Evolutionary conservation across 257 asterid genomes (phyloP).

Genomic region (Gynochthodes officinalis): DNA sequence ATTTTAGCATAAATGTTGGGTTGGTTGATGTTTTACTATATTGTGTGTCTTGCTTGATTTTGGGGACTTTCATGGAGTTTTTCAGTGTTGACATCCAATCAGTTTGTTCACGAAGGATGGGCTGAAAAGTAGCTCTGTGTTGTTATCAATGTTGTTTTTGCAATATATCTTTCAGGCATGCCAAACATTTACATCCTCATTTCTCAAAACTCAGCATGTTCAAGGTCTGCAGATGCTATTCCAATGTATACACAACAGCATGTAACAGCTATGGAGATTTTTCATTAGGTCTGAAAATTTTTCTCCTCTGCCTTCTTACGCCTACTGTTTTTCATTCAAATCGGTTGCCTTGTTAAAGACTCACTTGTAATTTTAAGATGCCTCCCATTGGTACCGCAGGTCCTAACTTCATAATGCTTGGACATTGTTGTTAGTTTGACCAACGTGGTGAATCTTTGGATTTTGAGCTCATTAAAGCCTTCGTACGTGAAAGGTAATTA

Average conservation of each 20-base stretch:
- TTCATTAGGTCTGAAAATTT: background rate
- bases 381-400: too few relatives aligned
- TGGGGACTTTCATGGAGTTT: background rate
- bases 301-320: background rate
- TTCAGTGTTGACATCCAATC: background rate
- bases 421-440: background rate
- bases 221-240: background rate
- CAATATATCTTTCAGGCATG: too few relatives aligned
- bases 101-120: slow-evolving; percentile 8
- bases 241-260: background rate
- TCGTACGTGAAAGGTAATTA: background rate
- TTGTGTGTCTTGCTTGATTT: background rate
- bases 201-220: background rate
- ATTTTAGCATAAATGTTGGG: background rate
- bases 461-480: background rate
- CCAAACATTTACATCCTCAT: background rate
- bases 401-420: background rate
- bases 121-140: background rate
- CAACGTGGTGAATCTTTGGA: background rate
- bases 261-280: background rate
- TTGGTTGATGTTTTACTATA: background rate
- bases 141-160: too few relatives aligned
- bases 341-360: too few relatives aligned
- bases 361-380: too few relatives aligned
- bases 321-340: background rate